Evolutionary conservation across 257 asterid genomes (phyloP).

Genomic region (Ajuga chamaepitys): DNA sequence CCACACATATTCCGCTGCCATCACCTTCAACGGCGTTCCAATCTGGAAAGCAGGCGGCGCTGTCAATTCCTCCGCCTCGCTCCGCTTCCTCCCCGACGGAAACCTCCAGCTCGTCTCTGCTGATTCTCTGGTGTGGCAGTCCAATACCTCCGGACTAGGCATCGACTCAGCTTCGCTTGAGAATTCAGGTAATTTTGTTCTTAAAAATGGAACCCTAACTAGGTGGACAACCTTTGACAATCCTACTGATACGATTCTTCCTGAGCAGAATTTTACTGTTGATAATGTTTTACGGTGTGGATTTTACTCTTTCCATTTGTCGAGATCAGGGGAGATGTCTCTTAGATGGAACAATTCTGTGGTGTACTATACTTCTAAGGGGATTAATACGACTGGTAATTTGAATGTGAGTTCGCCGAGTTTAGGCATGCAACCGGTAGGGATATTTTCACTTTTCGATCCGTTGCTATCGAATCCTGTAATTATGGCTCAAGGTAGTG

Average conservation of each 20-base stretch:
- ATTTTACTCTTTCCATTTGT: conserved; percentile 38
- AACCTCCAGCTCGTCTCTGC: conserved; percentile 50
- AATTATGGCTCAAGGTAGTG: conserved; percentile 42
- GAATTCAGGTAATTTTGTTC: conserved; percentile 27
- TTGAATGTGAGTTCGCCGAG: conserved; percentile 49
- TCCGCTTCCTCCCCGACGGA: conserved; percentile 46
- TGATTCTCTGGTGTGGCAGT: conserved; percentile 48
- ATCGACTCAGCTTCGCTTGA: conserved; percentile 49
- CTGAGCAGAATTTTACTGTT: conserved; percentile 48
- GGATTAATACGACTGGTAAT: conserved; percentile 27
- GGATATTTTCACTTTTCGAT: conserved; percentile 41
- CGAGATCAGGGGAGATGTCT: conserved; percentile 29
- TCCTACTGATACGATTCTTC: conserved; percentile 63
- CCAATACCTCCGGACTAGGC: conserved; percentile 45
- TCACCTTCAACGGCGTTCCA: conserved; percentile 39
- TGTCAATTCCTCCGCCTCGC: conserved; percentile 43
- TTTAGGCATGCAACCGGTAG: conserved; percentile 36
- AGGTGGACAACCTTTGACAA: conserved; percentile 63
- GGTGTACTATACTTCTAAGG: conserved; percentile 33
- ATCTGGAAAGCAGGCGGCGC: conserved; percentile 73
- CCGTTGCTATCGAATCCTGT: conserved; percentile 29
- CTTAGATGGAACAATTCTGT: conserved; percentile 51
- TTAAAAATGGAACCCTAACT: conserved; percentile 32
- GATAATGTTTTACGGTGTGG: conserved; percentile 40
- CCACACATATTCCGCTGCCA: conserved; percentile 40